A percentile compares a stretch with the other conserved stretches of the same genome.
Conservation (phyloP, 2,329 filamentous ascomycete genomes). For the Thelonectria olida region DNA sequence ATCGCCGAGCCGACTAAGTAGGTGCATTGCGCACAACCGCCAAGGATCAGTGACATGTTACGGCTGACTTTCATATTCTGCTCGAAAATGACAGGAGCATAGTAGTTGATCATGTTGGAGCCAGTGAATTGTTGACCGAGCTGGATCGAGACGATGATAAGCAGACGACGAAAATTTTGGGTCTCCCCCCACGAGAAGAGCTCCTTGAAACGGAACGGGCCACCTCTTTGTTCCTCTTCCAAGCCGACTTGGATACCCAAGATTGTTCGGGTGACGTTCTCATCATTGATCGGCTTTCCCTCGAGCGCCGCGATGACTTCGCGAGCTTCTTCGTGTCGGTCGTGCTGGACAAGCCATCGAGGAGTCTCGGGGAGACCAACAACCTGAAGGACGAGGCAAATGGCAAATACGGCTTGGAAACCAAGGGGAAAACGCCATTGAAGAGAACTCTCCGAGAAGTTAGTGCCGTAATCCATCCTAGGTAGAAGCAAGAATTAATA, state of each 20-base stretch:
- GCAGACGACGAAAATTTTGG: constrained; percentile 21
- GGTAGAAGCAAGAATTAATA: background rate
- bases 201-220: constrained; percentile 40
- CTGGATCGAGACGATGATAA: constrained; percentile 39
- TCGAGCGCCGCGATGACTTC: constrained; percentile 39
- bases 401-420: constrained; percentile 51
- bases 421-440: constrained; percentile 54
- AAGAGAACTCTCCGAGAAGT: constrained; percentile 10
- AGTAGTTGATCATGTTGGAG: constrained; percentile 38
- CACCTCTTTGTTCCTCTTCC: constrained; percentile 42
- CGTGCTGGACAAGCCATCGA: constrained; percentile 47
- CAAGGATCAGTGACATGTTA: constrained; percentile 62
- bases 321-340: constrained; percentile 50
- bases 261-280: constrained; percentile 41
- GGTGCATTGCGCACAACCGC: constrained; percentile 52
- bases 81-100: constrained; percentile 50
- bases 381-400: constrained; percentile 42
- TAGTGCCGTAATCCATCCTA: constrained; percentile 19
- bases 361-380: constrained; percentile 54
- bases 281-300: constrained; percentile 36
- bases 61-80: constrained; percentile 50
- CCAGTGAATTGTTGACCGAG: constrained; percentile 42
- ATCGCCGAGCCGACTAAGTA: constrained; percentile 52
- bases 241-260: constrained; percentile 54
- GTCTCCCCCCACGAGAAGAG: constrained; percentile 19